Evolutionary conservation across 495 filamentous ascomycete genomes (phyloP).

Genomic region (Aspergillus carlsbadensis): DNA sequence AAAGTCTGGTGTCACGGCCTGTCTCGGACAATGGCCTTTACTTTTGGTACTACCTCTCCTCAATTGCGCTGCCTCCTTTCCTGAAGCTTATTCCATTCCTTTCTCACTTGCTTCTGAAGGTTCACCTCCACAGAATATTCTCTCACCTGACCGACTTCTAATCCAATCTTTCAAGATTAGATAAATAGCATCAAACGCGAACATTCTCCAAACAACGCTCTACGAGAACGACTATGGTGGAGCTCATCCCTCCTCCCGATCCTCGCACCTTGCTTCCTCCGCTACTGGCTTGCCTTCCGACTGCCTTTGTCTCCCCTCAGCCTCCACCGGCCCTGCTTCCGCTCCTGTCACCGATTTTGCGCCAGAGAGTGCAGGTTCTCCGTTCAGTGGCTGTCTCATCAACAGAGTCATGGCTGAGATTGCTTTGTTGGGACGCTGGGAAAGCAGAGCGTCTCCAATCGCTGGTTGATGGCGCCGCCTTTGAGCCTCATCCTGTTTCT

Average conservation of each 20-base stretch:
- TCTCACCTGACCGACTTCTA: neutral
- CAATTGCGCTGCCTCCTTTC: neutral
- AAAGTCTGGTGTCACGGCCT: slow-evolving; percentile 8
- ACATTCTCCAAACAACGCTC: neutral
- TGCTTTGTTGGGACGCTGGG: slow-evolving; percentile 80
- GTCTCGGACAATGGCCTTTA: neutral
- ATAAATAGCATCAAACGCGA: slow-evolving; percentile 1
- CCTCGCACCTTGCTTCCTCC: slow-evolving; percentile 65
- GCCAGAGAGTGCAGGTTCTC: slow-evolving; percentile 81
- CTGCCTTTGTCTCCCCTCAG: slow-evolving; percentile 72
- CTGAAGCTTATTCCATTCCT: neutral
- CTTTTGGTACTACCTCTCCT: neutral
- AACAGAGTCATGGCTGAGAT: slow-evolving; percentile 77
- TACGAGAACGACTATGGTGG: slow-evolving; percentile 44
- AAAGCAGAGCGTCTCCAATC: slow-evolving; percentile 66
- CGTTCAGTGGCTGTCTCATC: slow-evolving; percentile 52
- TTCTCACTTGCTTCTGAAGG: neutral
- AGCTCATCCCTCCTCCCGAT: slow-evolving; percentile 63
- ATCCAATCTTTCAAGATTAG: neutral
- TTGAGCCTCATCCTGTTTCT: slow-evolving; percentile 89
- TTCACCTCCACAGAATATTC: slow-evolving; percentile 4
- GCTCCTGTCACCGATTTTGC: slow-evolving; percentile 84
- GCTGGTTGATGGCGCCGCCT: slow-evolving; percentile 61
- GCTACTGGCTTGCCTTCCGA: slow-evolving; percentile 81
- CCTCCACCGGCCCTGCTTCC: slow-evolving; percentile 78